Conservation (phyloP, 768 basidiomycete genomes). For the Lactifluus subvellereus region DNA sequence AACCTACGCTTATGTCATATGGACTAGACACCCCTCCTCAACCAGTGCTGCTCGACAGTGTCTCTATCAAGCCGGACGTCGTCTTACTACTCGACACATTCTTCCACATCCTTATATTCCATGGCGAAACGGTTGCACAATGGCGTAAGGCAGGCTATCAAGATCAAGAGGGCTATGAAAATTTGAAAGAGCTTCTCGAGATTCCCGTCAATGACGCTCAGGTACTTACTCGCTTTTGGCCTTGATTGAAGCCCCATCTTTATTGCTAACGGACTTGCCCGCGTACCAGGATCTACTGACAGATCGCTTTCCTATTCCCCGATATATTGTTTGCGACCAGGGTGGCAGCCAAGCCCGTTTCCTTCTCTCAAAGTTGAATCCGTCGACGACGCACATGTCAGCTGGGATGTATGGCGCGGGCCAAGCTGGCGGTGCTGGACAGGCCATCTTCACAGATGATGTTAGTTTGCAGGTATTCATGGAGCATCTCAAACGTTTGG, state of each 20-base stretch:
- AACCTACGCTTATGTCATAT: conserved; percentile 99
- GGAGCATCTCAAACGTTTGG: conserved; percentile 94
- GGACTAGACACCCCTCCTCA: conserved; percentile 87
- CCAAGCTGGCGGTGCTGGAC: conserved; percentile 60
- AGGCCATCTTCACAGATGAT: conserved; percentile 98
- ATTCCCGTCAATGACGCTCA: conserved; percentile 85
- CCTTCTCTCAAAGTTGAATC: conserved; percentile 92
- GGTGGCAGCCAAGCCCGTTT: conserved; percentile 98
- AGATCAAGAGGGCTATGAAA: conserved; percentile 98
- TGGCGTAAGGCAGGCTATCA: conserved; percentile 99
- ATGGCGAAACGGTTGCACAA: conserved; percentile 92
- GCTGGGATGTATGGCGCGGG: conserved; percentile 83
- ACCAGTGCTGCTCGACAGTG: conserved; percentile 92
- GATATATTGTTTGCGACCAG: conserved; percentile 97
- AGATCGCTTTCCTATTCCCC: conserved; percentile 94
- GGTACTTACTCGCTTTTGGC: conserved; percentile 35
- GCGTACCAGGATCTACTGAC: conserved; percentile 76
- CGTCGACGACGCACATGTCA: conserved; percentile 96
- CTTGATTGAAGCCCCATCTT: background rate
- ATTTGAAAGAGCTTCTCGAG: conserved; percentile 91
- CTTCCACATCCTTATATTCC: conserved; percentile 99
- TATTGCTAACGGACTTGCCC: conserved; percentile 2
- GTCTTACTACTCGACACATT: conserved; percentile 96
- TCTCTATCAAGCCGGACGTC: conserved; percentile 96
- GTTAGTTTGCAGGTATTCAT: conserved; percentile 97